phyloP scores from a whole-genome alignment of 768 basidiomycete genomes.

The Pleurotus ostreatus region DNA sequence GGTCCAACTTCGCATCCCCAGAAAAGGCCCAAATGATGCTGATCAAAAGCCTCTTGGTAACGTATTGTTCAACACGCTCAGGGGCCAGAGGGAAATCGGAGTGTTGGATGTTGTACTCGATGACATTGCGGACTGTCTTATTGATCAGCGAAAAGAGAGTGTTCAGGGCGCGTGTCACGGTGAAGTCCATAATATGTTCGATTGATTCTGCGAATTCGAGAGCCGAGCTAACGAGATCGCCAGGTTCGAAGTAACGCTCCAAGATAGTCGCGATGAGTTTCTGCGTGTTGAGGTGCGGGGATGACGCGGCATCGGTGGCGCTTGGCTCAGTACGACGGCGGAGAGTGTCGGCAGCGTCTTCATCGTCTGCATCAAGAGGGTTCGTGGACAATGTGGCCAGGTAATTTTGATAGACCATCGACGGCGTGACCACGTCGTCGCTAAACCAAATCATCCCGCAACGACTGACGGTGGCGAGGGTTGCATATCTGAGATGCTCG shows the following conservation, averaged over 20 bases:
- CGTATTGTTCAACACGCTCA: slow-evolving; percentile 88
- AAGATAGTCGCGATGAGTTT: slow-evolving; percentile 70
- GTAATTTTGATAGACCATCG: slow-evolving; percentile 91
- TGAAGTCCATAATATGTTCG: slow-evolving; percentile 99
- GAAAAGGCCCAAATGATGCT: slow-evolving; percentile 98
- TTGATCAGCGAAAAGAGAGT: slow-evolving; percentile 97
- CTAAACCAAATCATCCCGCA: slow-evolving; percentile 99
- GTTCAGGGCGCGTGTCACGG: slow-evolving; percentile 82
- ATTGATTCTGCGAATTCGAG: slow-evolving; percentile 78
- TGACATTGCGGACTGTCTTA: slow-evolving; percentile 89
- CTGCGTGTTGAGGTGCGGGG: slow-evolving; percentile 69
- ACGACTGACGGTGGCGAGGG: slow-evolving; percentile 96
- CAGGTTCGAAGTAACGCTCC: slow-evolving; percentile 77
- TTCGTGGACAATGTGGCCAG: slow-evolving; percentile 70
- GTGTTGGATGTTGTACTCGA: slow-evolving; percentile 94
- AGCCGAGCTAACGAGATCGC: slow-evolving; percentile 77
- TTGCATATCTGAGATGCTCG: slow-evolving; percentile 95
- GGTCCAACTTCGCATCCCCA: slow-evolving; percentile 89
- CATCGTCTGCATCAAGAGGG: slow-evolving; percentile 87
- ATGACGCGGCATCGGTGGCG: slow-evolving; percentile 45
- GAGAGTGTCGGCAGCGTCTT: slow-evolving; percentile 59
- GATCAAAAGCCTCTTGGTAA: slow-evolving; percentile 84
- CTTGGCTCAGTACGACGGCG: slow-evolving; percentile 54
- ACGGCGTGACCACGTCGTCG: slow-evolving; percentile 87
- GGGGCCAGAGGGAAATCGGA: slow-evolving; percentile 86